These are phyloP conservation scores for Extremus antarcticus DNA, from an alignment of 495 filamentous ascomycete species.

Conservation along the genomic window DNA sequence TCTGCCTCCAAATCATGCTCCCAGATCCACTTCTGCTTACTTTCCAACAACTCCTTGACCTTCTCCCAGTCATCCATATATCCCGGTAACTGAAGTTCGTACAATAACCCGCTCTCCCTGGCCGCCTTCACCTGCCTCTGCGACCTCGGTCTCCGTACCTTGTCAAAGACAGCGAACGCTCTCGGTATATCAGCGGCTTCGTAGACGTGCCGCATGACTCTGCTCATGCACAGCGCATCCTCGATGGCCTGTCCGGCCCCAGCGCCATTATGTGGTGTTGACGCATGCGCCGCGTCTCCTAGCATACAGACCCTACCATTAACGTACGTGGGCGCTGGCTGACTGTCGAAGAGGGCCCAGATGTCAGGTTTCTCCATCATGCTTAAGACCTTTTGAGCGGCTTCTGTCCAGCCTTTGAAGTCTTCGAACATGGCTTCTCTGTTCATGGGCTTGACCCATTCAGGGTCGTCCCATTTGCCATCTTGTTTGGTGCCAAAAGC, in stretches of 20 bases:
- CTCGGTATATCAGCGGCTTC: slow-evolving; percentile 31
- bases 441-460: slow-evolving; percentile 47
- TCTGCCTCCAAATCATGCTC: slow-evolving; percentile 23
- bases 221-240: slow-evolving; percentile 50
- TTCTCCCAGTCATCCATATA: slow-evolving; percentile 26
- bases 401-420: slow-evolving; percentile 43
- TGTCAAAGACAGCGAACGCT: slow-evolving; percentile 55
- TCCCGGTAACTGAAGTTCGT: slow-evolving; percentile 24
- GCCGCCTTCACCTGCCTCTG: slow-evolving; percentile 24
- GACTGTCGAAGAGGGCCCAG: slow-evolving; percentile 57
- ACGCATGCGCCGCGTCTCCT: slow-evolving; percentile 61
- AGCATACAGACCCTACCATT: slow-evolving; percentile 46
- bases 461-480: slow-evolving; percentile 38
- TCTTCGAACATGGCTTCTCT: slow-evolving; percentile 48
- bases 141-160: slow-evolving; percentile 38
- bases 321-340: slow-evolving; percentile 43
- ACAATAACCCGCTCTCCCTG: slow-evolving; percentile 24
- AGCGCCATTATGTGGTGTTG: slow-evolving; percentile 58
- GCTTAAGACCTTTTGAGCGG: slow-evolving; percentile 37
- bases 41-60: slow-evolving; percentile 30
- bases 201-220: slow-evolving; percentile 40
- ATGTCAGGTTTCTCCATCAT: slow-evolving; percentile 37
- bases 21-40: slow-evolving; percentile 60
- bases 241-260: slow-evolving; percentile 61
- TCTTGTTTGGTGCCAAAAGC: slow-evolving; percentile 32